Conservation (phyloP, 352 stramenopile species). For the Globisporangium emineosum region DNA sequence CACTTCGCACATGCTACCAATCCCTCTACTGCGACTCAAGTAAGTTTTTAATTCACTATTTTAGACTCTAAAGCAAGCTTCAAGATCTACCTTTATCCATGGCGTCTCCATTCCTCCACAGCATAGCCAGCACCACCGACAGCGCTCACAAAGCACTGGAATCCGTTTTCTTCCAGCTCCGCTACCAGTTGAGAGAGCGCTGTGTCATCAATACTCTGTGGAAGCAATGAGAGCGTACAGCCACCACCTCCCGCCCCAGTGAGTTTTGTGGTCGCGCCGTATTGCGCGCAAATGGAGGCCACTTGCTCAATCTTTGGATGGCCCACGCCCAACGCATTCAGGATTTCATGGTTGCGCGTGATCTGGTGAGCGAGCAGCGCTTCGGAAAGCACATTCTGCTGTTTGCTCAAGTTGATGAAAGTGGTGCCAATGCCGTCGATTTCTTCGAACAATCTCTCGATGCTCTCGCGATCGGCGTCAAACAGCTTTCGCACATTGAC, state of each 20-base stretch:
- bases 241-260: conserved; percentile 88
- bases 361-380: conserved; percentile 46
- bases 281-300: conserved; percentile 41
- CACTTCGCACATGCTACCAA: not conserved
- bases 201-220: conserved; percentile 31
- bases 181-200: conserved; percentile 41
- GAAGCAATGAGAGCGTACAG: conserved; percentile 86
- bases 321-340: conserved; percentile 79
- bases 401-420: conserved; percentile 49
- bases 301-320: conserved; percentile 84
- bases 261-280: conserved; percentile 82
- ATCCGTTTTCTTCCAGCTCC: conserved; percentile 44
- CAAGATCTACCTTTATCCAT: not conserved
- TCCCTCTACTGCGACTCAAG: not conserved
- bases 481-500: conserved; percentile 64
- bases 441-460: conserved; percentile 61
- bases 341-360: conserved; percentile 68
- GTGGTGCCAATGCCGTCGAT: conserved; percentile 76
- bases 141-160: conserved; percentile 55
- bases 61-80: conserved; percentile 7
- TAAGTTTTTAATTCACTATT: conserved; percentile 15
- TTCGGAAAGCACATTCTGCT: conserved; percentile 37
- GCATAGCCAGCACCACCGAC: conserved; percentile 53
- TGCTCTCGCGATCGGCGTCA: conserved; percentile 37
- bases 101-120: conserved; percentile 9